Base-by-base conservation (phyloP, 306 rosid species). In the Vigna radiata region DNA sequence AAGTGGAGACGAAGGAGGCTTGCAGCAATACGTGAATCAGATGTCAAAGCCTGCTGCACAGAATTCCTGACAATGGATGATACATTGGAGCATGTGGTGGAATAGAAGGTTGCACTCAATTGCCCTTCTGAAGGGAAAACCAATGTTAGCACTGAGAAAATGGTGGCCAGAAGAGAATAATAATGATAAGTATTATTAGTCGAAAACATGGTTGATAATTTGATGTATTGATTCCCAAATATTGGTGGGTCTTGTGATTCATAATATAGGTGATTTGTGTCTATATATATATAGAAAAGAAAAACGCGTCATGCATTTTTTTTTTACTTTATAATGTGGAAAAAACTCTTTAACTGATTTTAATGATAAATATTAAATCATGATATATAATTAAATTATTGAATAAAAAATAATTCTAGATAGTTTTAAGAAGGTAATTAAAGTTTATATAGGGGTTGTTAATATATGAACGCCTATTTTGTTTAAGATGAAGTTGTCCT, bases 1-100 rank as follows among this genome's bases (percentile, higher is more conserved):
- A 90, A 90, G 66, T 88, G 96, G 10, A 90, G 90, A 2, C 91
- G 91, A 77, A 36, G 39, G 68, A 90, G 81, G 87, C 93, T 90
- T 8, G 93, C 96, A 7, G 75, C 87, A 27, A 88, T 85, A 16
- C 93, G 76, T 3, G 89, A 21, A 72, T 90, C 91, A n/a, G 93
- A 88, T 52, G 82, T 84, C 46, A 87, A 77, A 76, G 93, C 92
- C 4, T 77, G 81, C 74, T 78, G 87, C 60, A 90, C 79, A 1
- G 19, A 87, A n/a, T 15, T 79, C 1, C 85, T 49, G 4, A 90
- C 91, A 0, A 87, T 88, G 64, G 81, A 47, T 8, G 93, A 83
- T 46, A 76, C 96, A 43, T 90, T 90, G 1, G 93, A 78, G 73
- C 93, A 90, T 5, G 96, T 81, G 52, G 27, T 72, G 29, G 88